Evolutionary conservation across 805 yeast species (phyloP).

Genomic region (Jamesozyma lodderae): DNA sequence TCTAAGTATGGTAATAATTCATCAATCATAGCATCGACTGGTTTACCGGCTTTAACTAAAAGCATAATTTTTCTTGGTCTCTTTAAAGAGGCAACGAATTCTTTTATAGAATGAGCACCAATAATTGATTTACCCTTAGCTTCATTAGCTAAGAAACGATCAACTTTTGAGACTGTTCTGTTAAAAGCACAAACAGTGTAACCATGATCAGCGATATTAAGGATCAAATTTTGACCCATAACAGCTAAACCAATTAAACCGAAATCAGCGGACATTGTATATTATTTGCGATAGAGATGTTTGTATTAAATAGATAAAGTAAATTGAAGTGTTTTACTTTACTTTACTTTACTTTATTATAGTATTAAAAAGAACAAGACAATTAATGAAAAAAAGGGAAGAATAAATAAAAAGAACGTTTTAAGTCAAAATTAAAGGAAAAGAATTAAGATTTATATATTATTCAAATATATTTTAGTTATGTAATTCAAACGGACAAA

Average conservation of each 20-base stretch:
- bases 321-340: too few relatives aligned
- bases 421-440: too few relatives aligned
- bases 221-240: conserved; percentile 97
- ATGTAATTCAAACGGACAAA: too few relatives aligned
- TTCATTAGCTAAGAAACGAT: conserved; percentile 84
- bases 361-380: too few relatives aligned
- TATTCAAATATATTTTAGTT: too few relatives aligned
- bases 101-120: conserved; percentile 90
- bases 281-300: too few relatives aligned
- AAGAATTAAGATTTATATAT: too few relatives aligned
- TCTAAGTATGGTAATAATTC: conserved; percentile 87
- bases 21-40: conserved; percentile 86
- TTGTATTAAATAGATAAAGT: too few relatives aligned
- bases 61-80: conserved; percentile 93
- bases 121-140: conserved; percentile 96
- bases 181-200: conserved; percentile 96
- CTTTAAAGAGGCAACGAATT: conserved; percentile 79
- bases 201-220: conserved; percentile 98
- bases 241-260: conserved; percentile 99
- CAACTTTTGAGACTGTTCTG: conserved; percentile 95
- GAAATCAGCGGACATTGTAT: conserved; percentile 53
- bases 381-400: too few relatives aligned
- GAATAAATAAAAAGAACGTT: too few relatives aligned
- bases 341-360: too few relatives aligned
- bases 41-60: conserved; percentile 92